Conservation (phyloP, 2,329 filamentous ascomycete species). For the Botrytis porri region DNA sequence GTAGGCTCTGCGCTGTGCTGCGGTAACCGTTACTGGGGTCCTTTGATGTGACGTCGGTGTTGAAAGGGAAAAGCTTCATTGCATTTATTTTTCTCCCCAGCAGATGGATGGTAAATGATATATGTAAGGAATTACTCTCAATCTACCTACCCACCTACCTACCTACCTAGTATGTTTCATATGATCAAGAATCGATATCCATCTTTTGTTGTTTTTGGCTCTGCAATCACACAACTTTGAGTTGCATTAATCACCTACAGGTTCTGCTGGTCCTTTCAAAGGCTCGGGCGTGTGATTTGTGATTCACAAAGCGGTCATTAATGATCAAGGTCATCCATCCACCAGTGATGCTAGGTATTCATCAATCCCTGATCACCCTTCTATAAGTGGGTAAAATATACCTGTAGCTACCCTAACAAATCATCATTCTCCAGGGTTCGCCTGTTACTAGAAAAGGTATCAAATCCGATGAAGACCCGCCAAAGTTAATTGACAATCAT, state of each 20-base stretch:
- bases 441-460: neutral
- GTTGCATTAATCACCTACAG: neutral
- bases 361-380: neutral
- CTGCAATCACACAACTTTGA: neutral
- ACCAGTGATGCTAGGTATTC: too few species aligned
- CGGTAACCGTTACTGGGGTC: constrained; percentile 9
- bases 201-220: neutral
- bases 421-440: neutral
- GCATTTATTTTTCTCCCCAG: neutral
- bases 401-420: neutral
- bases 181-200: neutral
- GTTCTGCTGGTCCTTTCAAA: neutral
- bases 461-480: neutral
- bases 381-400: neutral
- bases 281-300: neutral
- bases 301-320: neutral
- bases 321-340: neutral
- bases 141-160: neutral
- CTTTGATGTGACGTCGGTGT: constrained; percentile 18
- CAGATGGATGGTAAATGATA: neutral
- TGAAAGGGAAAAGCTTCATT: constrained; percentile 13
- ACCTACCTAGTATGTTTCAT: constrained; percentile 10
- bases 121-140: neutral
- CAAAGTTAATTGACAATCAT: neutral
- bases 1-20: constrained; percentile 1